Conservation (phyloP, 306 rosid species). For the Corylus americana region DNA sequence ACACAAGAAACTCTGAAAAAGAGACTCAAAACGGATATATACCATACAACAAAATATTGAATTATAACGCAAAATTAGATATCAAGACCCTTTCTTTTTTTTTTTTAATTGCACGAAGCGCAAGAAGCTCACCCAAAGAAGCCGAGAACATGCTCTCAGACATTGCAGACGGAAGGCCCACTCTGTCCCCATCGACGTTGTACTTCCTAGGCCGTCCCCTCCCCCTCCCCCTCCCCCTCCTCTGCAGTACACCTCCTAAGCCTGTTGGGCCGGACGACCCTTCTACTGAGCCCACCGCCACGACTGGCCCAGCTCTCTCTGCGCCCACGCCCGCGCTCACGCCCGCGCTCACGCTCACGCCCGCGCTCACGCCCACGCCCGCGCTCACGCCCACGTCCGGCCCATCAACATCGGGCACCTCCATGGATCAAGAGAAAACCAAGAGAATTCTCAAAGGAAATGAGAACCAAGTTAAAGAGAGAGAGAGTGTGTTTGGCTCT, state of each 20-base stretch:
- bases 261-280: background rate
- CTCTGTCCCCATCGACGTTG: background rate
- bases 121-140: constrained; percentile 41
- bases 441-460: background rate
- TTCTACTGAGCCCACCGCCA: background rate
- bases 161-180: background rate
- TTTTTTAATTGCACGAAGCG: background rate
- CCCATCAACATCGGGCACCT: background rate
- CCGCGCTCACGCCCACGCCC: background rate
- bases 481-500: background rate
- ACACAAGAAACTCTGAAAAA: too few species aligned
- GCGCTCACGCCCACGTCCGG: too few species aligned
- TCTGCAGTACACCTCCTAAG: constrained; percentile 12
- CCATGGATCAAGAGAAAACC: constrained; percentile 26
- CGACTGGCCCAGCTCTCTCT: constrained; percentile 5
- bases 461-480: background rate
- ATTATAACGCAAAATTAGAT: too few species aligned
- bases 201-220: constrained; percentile 53
- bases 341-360: too few species aligned
- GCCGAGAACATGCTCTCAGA: constrained; percentile 25
- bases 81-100: too few species aligned
- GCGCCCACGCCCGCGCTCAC: background rate
- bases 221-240: constrained; percentile 12
- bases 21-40: too few species aligned
- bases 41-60: too few species aligned